Percentiles rank a stretch among this genome's conserved stretches.
Evolutionary conservation across 1,284 basidiomycete species (phyloP).

Genomic region (Cryptococcus jaspeensis): DNA sequence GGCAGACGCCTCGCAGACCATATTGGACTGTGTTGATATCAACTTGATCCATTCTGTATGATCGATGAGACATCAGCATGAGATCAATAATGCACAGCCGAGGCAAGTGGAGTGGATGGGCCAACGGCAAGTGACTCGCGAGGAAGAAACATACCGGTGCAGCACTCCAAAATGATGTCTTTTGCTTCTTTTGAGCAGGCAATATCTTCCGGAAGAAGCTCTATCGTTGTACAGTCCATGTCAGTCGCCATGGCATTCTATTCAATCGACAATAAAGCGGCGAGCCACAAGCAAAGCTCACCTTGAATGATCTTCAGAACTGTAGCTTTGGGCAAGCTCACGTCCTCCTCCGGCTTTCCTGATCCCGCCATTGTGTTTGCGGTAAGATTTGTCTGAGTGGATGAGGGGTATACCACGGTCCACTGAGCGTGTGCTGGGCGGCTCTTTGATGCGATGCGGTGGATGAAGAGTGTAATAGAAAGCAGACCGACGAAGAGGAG

Average conservation of each 20-base stretch:
- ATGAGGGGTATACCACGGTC: neutral
- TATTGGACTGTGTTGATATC: slow-evolving; percentile 96
- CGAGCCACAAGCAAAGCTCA: slow-evolving; percentile 45
- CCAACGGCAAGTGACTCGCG: neutral
- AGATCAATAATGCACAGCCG: neutral
- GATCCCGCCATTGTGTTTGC: too few species aligned
- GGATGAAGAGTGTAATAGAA: too few species aligned
- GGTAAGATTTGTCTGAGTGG: too few species aligned
- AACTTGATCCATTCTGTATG: slow-evolving; percentile 93
- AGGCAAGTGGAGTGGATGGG: neutral
- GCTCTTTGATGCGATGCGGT: neutral
- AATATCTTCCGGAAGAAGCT: slow-evolving; percentile 85
- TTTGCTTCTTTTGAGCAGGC: slow-evolving; percentile 92
- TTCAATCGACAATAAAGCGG: neutral
- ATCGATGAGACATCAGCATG: neutral
- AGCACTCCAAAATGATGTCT: slow-evolving; percentile 95
- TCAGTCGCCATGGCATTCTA: neutral
- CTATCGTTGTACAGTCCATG: slow-evolving; percentile 53
- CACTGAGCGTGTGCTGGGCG: neutral
- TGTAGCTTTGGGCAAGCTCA: slow-evolving; percentile 93
- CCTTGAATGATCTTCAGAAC: slow-evolving; percentile 96
- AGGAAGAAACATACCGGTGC: slow-evolving; percentile 67
- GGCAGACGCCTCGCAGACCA: slow-evolving; percentile 96
- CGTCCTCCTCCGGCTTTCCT: slow-evolving; percentile 62
- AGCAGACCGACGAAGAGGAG: slow-evolving; percentile 26